These are phyloP conservation scores for Cladosporium sp. DNA, from an alignment of 2,329 filamentous ascomycete genomes.

Conservation along the genomic window DNA sequence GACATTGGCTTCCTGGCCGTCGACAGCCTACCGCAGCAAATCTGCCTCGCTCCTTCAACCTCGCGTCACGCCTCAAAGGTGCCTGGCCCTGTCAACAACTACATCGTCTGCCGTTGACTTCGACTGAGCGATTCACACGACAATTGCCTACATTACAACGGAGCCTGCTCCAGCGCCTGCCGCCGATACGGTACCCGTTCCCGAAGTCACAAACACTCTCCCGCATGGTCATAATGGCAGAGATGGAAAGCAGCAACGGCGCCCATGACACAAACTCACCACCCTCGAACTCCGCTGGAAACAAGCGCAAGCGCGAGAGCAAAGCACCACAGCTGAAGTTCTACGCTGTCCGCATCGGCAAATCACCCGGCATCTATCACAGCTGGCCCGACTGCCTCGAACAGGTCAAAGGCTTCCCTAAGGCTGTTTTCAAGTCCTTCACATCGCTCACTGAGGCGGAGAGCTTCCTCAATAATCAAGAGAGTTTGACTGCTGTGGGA, in stretches of 20 bases:
- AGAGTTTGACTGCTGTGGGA: constrained; percentile 20
- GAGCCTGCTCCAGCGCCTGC: neutral
- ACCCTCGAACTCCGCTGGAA: constrained; percentile 34
- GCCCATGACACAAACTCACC: neutral
- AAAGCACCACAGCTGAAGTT: constrained; percentile 51
- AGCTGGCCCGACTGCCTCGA: constrained; percentile 63
- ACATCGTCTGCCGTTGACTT: constrained; percentile 12
- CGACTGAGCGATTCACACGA: neutral
- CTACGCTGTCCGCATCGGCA: constrained; percentile 64
- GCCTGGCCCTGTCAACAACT: constrained; percentile 11
- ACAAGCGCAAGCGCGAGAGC: constrained; percentile 57
- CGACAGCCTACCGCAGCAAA: neutral
- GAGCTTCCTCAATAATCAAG: constrained; percentile 67
- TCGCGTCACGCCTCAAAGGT: constrained; percentile 7
- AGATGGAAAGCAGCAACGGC: constrained; percentile 35
- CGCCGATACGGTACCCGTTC: neutral
- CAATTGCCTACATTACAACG: neutral
- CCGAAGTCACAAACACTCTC: neutral
- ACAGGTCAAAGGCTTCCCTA: constrained; percentile 62
- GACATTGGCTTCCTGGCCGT: neutral
- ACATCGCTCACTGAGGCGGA: constrained; percentile 71
- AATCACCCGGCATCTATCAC: constrained; percentile 62
- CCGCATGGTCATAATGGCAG: constrained; percentile 10
- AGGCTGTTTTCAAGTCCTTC: constrained; percentile 70
- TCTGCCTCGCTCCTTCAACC: constrained; percentile 10